These are phyloP conservation scores for Odontarrhena argentea DNA, from an alignment of 345 rosid genomes.

Conservation along the genomic window DNA sequence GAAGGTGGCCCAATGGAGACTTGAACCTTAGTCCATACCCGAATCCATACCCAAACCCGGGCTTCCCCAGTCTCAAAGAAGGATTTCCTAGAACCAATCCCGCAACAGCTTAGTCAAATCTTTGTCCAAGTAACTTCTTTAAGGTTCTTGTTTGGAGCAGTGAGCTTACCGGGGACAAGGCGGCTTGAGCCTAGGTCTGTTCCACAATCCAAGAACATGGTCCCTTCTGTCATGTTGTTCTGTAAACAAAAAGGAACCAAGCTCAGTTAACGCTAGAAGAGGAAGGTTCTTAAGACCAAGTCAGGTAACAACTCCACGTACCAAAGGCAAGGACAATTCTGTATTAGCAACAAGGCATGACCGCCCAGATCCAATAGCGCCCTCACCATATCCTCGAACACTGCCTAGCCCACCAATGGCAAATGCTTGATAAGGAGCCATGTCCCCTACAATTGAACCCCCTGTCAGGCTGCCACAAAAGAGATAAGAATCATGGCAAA, in stretches of 20 bases:
- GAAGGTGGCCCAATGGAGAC: slow-evolving; percentile 69
- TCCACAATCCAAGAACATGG: slow-evolving; percentile 71
- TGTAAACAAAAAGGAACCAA: slow-evolving; percentile 38
- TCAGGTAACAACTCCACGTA: slow-evolving; percentile 37
- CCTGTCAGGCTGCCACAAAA: slow-evolving; percentile 74
- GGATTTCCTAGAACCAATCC: slow-evolving; percentile 77
- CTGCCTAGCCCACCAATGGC: slow-evolving; percentile 88
- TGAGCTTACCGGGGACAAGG: slow-evolving; percentile 69
- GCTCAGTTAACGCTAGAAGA: slow-evolving; percentile 3
- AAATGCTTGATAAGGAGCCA: slow-evolving; percentile 99
- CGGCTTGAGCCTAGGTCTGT: slow-evolving; percentile 74
- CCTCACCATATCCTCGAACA: slow-evolving; percentile 94
- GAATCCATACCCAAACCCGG: slow-evolving; percentile 78
- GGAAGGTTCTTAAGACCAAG: neutral
- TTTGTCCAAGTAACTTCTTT: neutral
- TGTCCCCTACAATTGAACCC: slow-evolving; percentile 97
- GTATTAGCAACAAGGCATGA: slow-evolving; percentile 87
- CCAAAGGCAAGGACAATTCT: slow-evolving; percentile 81
- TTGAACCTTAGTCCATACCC: slow-evolving; percentile 73
- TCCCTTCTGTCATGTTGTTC: slow-evolving; percentile 73
- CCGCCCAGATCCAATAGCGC: slow-evolving; percentile 92
- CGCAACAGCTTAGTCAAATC: neutral
- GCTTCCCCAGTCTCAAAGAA: slow-evolving; percentile 78
- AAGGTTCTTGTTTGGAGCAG: neutral
- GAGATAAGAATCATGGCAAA: slow-evolving; percentile 39